Conservation (phyloP, 169 alveolate species). For the Cryptosporidium viatorum region DNA sequence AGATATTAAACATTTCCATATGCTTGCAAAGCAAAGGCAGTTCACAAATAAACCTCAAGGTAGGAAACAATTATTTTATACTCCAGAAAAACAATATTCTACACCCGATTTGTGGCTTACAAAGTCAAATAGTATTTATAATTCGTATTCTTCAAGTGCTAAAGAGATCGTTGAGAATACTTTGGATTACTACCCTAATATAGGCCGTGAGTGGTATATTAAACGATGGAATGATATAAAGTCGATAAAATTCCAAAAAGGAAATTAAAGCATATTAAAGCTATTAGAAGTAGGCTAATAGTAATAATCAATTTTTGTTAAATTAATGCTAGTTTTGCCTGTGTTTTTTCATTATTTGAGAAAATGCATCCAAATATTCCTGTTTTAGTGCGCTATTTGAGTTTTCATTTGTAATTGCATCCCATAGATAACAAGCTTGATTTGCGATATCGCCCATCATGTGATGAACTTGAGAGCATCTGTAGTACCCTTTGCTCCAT, state of each 20-base stretch:
- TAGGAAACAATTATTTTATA: slow-evolving; percentile 66
- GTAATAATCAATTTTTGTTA: background rate
- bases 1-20: slow-evolving; percentile 58
- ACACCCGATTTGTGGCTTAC: slow-evolving; percentile 73
- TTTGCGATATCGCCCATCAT: slow-evolving; percentile 23
- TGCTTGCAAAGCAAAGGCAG: slow-evolving; percentile 69
- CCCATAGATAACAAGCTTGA: slow-evolving; percentile 70
- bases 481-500: slow-evolving; percentile 71
- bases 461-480: slow-evolving; percentile 66
- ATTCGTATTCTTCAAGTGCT: slow-evolving; percentile 54
- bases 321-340: background rate
- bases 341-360: slow-evolving; percentile 24
- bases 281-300: background rate
- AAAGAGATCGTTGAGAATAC: slow-evolving; percentile 58
- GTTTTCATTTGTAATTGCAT: slow-evolving; percentile 41
- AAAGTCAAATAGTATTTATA: slow-evolving; percentile 46
- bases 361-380: slow-evolving; percentile 25
- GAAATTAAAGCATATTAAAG: background rate
- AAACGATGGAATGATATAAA: slow-evolving; percentile 54
- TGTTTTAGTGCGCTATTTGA: background rate
- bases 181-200: slow-evolving; percentile 54
- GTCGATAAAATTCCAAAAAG: slow-evolving; percentile 36
- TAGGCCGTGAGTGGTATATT: slow-evolving; percentile 64
- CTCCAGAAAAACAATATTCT: slow-evolving; percentile 51
- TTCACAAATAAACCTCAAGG: slow-evolving; percentile 72